Evolutionary conservation across 1,284 basidiomycete species (phyloP), one percentile per base, ranked within the genome.

Genomic region (Cryptococcus wingfieldii): DNA sequence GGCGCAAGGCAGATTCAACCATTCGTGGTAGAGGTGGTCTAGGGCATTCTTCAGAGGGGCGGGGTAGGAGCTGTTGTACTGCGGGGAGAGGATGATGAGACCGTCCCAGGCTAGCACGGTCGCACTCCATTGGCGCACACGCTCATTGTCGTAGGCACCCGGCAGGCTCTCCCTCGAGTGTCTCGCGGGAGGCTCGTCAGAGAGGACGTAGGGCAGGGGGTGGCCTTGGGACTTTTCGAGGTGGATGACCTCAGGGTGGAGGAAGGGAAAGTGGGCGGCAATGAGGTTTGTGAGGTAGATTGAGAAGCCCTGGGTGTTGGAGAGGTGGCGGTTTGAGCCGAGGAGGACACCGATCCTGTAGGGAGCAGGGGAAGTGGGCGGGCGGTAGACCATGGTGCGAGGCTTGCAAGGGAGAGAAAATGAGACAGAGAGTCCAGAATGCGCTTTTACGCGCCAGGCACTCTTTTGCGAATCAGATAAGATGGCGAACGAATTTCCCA

Each of bases 11-110:
- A 61, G 55, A 10, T 51, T 59, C 7, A 42, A 51, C 66, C 66
- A 70, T 61, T 70, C 69, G 38, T 56, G n/a, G 54, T 50, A 69
- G 8, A 70, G 50, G 34, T 69, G 64, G 49, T 70, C 69, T 23
- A 70, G 25, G 12, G 63, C 58, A 39, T 69, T 68, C 53, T 70
- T 70, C 47, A 70, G 57, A 8, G 47, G 38, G 4, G 60, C 66
- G 8, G 63, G 63, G 44, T 54, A 53, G 3, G 59, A 58, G 56
- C 61, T 62, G 53, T 69, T 70, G 58, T 70, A 69, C 55, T 70
- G 64, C 43, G 69, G 67, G 14, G 63, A 47, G 42, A 69, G 16
- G 49, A 70, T 57, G 18, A 70, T 53, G 28, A 66, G 16, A 2
- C 57, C 65, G 25, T 63, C 53, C 51, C 52, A 60, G 2, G 16